A percentile compares a stretch with the other conserved stretches of the same genome.
phyloP scores from a whole-genome alignment of 768 basidiomycete genomes.

The Lentinula sp. region DNA sequence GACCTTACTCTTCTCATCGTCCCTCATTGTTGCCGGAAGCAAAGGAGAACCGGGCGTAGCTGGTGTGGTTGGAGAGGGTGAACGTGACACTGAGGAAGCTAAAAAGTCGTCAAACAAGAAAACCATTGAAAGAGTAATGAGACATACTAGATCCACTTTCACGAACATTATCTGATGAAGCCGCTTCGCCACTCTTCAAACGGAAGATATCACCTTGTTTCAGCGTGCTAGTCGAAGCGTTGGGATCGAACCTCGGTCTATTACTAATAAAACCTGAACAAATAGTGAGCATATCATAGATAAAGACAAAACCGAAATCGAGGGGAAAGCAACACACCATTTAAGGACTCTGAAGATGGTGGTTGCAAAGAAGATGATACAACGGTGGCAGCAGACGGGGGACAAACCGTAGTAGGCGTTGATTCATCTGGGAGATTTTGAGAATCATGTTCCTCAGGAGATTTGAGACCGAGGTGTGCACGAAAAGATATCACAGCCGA shows the following conservation, averaged over 20 bases:
- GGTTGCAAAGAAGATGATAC: not conserved
- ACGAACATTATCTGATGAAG: not conserved
- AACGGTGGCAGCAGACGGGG: not conserved
- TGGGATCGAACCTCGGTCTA: not conserved
- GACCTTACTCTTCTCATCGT: not conserved
- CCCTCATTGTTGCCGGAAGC: not conserved
- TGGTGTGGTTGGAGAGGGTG: slow-evolving; percentile 1
- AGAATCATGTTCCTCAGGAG: not conserved
- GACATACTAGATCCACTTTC: slow-evolving; percentile 6
- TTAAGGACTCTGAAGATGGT: not conserved
- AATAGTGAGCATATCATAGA: not conserved
- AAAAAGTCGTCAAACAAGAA: not conserved
- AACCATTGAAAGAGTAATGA: not conserved
- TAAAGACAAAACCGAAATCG: not conserved
- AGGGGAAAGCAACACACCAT: not conserved
- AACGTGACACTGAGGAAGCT: slow-evolving; percentile 2
- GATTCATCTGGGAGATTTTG: not conserved
- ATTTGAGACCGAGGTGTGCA: slow-evolving; percentile 1
- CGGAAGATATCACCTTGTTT: not conserved
- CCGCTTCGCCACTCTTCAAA: not conserved
- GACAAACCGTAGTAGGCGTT: not conserved
- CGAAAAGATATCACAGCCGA: slow-evolving; percentile 2
- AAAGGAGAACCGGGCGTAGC: not conserved
- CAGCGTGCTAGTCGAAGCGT: not conserved
- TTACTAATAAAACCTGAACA: not conserved